Percentiles rank a stretch among this genome's conserved stretches.
Evolutionary conservation across 1,284 basidiomycete genomes (phyloP).

Genomic region (Ceratobasidium sp.): DNA sequence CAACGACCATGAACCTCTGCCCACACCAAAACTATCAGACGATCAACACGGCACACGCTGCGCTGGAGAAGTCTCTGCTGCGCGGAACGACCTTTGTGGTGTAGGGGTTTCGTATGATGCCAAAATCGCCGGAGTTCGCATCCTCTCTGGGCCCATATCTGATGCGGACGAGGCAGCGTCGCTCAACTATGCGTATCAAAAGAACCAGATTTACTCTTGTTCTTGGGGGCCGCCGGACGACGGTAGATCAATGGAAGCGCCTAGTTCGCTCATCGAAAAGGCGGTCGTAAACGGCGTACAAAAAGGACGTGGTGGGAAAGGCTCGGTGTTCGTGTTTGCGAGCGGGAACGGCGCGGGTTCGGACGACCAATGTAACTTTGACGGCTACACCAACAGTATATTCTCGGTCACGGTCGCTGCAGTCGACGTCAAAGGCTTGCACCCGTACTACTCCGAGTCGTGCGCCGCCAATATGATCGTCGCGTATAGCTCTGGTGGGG

Average conservation of each 20-base stretch:
- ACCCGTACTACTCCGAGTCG: conserved; percentile 97
- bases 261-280: conserved; percentile 91
- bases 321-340: conserved; percentile 96
- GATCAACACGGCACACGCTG: conserved; percentile 99
- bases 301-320: conserved; percentile 90
- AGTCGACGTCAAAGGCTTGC: conserved; percentile 90
- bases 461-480: conserved; percentile 98
- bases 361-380: conserved; percentile 99
- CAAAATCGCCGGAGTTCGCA: conserved; percentile 93
- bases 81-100: conserved; percentile 95
- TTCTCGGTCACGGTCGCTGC: conserved; percentile 97
- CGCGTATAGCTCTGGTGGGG: conserved; percentile 95
- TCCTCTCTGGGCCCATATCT: conserved; percentile 95
- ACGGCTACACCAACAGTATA: conserved; percentile 98
- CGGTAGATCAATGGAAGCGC: conserved; percentile 94
- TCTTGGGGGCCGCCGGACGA: conserved; percentile 99
- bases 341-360: conserved; percentile 94
- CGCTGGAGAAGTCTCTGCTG: conserved; percentile 97
- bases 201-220: conserved; percentile 95
- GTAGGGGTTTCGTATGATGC: conserved; percentile 94
- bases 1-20: conserved; percentile 91
- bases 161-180: conserved; percentile 98
- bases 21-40: conserved; percentile 88
- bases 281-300: conserved; percentile 95
- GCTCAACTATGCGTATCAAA: conserved; percentile 93